Base-by-base conservation (phyloP, 2,329 filamentous ascomycete species). In the Ascochyta fabae region DNA sequence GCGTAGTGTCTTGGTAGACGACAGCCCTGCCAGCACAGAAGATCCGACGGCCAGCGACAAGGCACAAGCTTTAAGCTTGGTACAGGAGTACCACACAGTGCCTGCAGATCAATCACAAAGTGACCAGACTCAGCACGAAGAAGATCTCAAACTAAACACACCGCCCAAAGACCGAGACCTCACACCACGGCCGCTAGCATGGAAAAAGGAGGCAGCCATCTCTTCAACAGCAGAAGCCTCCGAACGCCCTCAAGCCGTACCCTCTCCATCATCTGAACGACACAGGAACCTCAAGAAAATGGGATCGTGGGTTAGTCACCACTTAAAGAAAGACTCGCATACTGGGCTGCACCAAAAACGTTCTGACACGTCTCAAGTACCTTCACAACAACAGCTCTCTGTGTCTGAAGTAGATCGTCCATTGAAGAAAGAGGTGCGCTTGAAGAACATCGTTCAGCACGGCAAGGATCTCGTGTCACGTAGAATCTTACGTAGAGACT, bases 1-100 rank as follows among this genome's bases (percentile, higher is more conserved):
- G 29, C 15, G 24, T 12, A 33, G 26, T 15, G 13, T 33, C 15
- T 4, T 24, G 12, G 16, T 15, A 19, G 31, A 38, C 24, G 31
- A 38, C 9, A 36, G 27, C 16, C 16, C 48, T 12, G n/a, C 27
- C 22, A 59, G 39, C 31, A 48, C 57, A 5, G 51, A 65, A 13
- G 39, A 48, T 12, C 23, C 29, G 4, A 29, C 65, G 1, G 52
- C 67, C 52, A 59, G 62, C 36, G 64, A 67, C 7, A 65, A 61
- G 42, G 29, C 40, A 29, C 52, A 45, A 26, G 46, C 52, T 15
- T 48, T 63, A 31, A 67, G 64, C 46, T 68, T 70, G 40, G 66
- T 64, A 12, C 67, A 72, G 50, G 71, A 72, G 16, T 73, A 72
- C 33, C 71, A 73, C 38, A 53, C 66, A 29, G 51, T 69, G 5